Conservation (phyloP, 495 filamentous ascomycete species). For the Penicillium longicatenatum region DNA sequence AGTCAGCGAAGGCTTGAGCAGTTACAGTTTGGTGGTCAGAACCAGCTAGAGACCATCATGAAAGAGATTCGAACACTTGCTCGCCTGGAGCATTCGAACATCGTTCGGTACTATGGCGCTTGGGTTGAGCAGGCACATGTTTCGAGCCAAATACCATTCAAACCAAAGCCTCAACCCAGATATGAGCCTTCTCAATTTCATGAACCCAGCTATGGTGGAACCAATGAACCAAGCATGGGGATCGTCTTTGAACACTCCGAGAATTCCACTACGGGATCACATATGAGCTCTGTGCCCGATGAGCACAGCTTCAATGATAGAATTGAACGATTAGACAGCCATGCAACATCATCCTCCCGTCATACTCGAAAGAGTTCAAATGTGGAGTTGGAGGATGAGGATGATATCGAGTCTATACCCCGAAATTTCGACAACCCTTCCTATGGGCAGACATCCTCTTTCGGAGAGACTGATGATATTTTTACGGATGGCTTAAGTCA, state of each 20-base stretch:
- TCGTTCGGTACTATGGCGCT: slow-evolving; percentile 56
- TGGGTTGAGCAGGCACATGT: slow-evolving; percentile 53
- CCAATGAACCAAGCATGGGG: slow-evolving; percentile 36
- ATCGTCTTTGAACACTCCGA: slow-evolving; percentile 45
- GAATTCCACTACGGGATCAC: slow-evolving; percentile 15
- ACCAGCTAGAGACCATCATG: slow-evolving; percentile 52
- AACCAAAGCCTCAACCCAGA: slow-evolving; percentile 21
- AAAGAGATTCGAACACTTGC: slow-evolving; percentile 57
- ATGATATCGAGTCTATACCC: slow-evolving; percentile 46
- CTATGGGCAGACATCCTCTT: slow-evolving; percentile 35
- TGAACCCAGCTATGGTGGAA: neutral
- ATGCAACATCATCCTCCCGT: slow-evolving; percentile 29
- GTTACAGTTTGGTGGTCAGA: slow-evolving; percentile 46
- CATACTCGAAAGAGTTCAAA: slow-evolving; percentile 36
- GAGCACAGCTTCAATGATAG: slow-evolving; percentile 21
- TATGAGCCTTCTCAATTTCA: slow-evolving; percentile 21
- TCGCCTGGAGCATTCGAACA: slow-evolving; percentile 54
- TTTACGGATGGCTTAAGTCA: slow-evolving; percentile 54
- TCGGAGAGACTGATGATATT: slow-evolving; percentile 45
- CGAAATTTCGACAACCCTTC: slow-evolving; percentile 35
- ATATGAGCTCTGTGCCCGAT: slow-evolving; percentile 28
- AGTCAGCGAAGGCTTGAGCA: slow-evolving; percentile 48
- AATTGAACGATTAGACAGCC: slow-evolving; percentile 28
- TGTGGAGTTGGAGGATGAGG: slow-evolving; percentile 36
- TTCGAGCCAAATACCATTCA: slow-evolving; percentile 15